Percentiles rank a stretch among this genome's conserved stretches.
These are phyloP conservation scores for Paragyromitra xinjiangensis DNA, from an alignment of 495 filamentous ascomycete species.

Conservation along the genomic window DNA sequence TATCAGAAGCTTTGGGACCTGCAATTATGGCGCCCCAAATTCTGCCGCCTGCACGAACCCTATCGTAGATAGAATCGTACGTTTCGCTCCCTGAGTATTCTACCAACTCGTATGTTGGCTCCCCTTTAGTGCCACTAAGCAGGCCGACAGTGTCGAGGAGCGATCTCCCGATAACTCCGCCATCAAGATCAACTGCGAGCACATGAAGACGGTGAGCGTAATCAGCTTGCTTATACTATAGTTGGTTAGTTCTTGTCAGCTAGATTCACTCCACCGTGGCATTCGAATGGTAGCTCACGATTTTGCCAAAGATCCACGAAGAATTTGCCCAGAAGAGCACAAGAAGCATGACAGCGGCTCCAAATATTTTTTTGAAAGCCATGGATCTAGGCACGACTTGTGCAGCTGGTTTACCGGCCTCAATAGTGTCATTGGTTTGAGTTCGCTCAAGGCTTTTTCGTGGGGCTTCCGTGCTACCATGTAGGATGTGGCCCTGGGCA, in stretches of 20 bases:
- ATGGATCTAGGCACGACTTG: not conserved
- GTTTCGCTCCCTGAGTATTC: not conserved
- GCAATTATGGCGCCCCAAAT: conserved; percentile 44
- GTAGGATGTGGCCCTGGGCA: not conserved
- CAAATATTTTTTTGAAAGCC: not conserved
- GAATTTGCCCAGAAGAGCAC: conserved; percentile 16
- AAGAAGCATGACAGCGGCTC: not conserved
- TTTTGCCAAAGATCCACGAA: conserved; percentile 21
- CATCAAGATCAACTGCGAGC: conserved; percentile 36
- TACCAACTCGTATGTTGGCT: not conserved
- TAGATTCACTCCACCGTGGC: not conserved
- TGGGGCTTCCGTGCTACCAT: not conserved
- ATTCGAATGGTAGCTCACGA: not conserved
- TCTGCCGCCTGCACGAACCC: conserved; percentile 22
- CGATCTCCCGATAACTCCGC: conserved; percentile 23
- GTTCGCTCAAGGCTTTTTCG: not conserved
- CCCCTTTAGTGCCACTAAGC: not conserved
- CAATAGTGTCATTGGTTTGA: not conserved
- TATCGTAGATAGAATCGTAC: conserved; percentile 14
- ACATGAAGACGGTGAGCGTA: conserved; percentile 33
- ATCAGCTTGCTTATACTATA: conserved; percentile 29
- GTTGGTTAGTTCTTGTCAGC: not conserved
- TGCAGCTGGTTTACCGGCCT: not conserved
- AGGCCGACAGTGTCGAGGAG: conserved; percentile 17
- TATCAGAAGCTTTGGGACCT: conserved; percentile 23